A percentile compares a stretch with the other conserved stretches of the same genome.
phyloP scores from a whole-genome alignment of 2,329 filamentous ascomycete genomes.

The Fusarium bulbicola region DNA sequence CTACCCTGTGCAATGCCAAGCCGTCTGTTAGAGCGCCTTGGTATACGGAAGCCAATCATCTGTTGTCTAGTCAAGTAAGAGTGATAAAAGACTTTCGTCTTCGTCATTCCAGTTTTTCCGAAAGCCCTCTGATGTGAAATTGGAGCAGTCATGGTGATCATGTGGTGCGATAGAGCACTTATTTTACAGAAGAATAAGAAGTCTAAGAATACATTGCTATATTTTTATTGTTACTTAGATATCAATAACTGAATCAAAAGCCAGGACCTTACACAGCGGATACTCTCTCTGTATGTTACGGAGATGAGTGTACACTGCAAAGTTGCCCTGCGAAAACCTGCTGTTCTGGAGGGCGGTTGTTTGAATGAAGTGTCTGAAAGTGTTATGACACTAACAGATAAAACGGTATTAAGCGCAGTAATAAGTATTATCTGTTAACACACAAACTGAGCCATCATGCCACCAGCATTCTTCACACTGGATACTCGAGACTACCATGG shows the following conservation, averaged over 20 bases:
- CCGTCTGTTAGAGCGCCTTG: neutral
- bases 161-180: neutral
- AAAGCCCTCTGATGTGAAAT: neutral
- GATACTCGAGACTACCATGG: fast-evolving
- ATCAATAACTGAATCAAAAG: too few species aligned
- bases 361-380: neutral
- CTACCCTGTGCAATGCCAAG: neutral
- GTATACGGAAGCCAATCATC: neutral
- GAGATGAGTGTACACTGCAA: fast-evolving
- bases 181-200: too few species aligned
- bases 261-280: too few species aligned
- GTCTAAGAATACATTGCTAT: neutral
- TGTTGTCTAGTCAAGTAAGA: neutral
- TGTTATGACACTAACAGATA: neutral
- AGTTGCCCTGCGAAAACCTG: fast-evolving
- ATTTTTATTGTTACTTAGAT: too few species aligned
- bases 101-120: neutral
- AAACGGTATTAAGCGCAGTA: fast-evolving
- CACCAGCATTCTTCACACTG: too few species aligned
- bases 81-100: neutral
- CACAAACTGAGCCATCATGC: neutral
- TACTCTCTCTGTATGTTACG: fast-evolving
- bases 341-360: neutral
- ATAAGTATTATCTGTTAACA: neutral
- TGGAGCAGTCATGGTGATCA: too few species aligned